Evolutionary conservation across 2,329 filamentous ascomycete species (phyloP).

Genomic region (Aspergillus novofumigatus): DNA sequence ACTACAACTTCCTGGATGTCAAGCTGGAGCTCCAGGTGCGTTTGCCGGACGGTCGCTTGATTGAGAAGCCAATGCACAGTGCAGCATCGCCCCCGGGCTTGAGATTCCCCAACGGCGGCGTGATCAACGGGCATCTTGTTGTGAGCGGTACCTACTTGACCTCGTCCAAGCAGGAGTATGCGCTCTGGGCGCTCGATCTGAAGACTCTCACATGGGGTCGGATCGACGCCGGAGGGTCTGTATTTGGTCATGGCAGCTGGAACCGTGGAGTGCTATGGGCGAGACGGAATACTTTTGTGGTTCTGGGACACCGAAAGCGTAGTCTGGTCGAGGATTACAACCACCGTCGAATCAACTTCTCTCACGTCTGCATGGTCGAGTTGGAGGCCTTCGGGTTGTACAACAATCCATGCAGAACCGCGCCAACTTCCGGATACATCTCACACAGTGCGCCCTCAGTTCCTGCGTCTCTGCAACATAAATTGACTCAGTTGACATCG

Average conservation of each 20-base stretch:
- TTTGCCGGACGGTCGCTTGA: conserved; percentile 73
- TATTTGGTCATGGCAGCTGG: conserved; percentile 97
- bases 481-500: conserved; percentile 53
- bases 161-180: conserved; percentile 97
- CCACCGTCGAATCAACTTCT: conserved; percentile 94
- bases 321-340: conserved; percentile 98
- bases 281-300: conserved; percentile 89
- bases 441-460: conserved; percentile 74
- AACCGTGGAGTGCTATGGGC: conserved; percentile 93
- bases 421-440: conserved; percentile 75
- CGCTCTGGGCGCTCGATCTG: conserved; percentile 89
- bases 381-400: conserved; percentile 96
- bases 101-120: conserved; percentile 90
- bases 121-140: conserved; percentile 94
- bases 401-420: conserved; percentile 79
- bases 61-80: conserved; percentile 80
- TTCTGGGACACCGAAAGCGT: conserved; percentile 87
- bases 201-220: conserved; percentile 87
- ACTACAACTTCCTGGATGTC: conserved; percentile 97
- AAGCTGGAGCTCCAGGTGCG: conserved; percentile 92
- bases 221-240: conserved; percentile 88
- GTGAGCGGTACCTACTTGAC: conserved; percentile 97
- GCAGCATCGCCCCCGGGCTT: conserved; percentile 84
- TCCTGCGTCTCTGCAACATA: conserved; percentile 50
- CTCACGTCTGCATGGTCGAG: conserved; percentile 94